Conservation (phyloP, 345 rosid genomes). For the Aegle marmelos region DNA sequence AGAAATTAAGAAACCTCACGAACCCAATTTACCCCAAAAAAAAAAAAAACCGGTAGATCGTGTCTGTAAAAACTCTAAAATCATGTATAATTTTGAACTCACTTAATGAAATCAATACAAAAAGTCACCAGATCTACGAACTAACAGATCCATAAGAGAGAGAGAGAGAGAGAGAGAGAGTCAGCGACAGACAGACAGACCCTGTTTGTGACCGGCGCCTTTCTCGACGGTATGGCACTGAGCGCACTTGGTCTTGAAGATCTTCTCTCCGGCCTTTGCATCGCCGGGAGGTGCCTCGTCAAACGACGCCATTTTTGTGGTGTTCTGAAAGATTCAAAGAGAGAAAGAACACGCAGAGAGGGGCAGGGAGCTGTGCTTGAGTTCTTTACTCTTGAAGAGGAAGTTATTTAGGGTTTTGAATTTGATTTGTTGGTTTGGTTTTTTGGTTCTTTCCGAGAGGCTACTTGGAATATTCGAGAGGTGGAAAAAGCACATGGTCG, state of each 20-base stretch:
- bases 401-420: not conserved
- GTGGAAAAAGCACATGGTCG: not conserved
- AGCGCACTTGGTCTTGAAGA: constrained; percentile 81
- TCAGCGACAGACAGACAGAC: constrained; percentile 44
- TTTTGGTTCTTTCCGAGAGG: not conserved
- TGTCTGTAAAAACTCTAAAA: not conserved
- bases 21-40: no score
- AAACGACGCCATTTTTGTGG: constrained; percentile 64
- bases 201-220: constrained; percentile 99
- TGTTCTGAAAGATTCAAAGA: not conserved
- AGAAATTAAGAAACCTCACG: no score
- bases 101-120: not conserved
- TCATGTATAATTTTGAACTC: no score
- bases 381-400: not conserved
- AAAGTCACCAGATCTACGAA: not conserved
- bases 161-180: not conserved
- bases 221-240: constrained; percentile 92
- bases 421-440: not conserved
- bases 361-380: not conserved
- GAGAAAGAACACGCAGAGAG: not conserved
- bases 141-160: not conserved
- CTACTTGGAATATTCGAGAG: constrained; percentile 7
- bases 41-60: no score
- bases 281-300: constrained; percentile 83
- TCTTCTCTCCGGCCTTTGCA: constrained; percentile 72